Evolutionary conservation across 192 early-diverging fungal species (phyloP).

Genomic region (Chytriomyces hyalinus): DNA sequence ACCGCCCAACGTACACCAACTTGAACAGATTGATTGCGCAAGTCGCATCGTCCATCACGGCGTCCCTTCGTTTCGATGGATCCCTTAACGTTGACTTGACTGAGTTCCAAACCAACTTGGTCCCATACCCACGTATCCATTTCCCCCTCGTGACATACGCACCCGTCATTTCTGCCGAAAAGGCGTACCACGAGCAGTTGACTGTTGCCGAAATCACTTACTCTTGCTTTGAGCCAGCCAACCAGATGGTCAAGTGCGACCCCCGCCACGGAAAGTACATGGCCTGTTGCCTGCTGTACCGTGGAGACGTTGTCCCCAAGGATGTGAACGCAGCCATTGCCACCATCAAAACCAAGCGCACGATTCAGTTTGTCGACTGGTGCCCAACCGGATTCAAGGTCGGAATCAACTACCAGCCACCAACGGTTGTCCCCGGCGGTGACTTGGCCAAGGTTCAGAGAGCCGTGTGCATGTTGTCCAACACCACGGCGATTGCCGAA

Average conservation of each 20-base stretch:
- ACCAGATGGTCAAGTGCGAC: constrained; percentile 99
- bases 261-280: constrained; percentile 98
- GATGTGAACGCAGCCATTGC: constrained; percentile 91
- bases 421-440: constrained; percentile 87
- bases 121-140: constrained; percentile 96
- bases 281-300: constrained; percentile 97
- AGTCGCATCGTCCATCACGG: constrained; percentile 99
- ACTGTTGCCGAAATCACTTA: constrained; percentile 95
- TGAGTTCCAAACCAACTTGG: constrained; percentile 99
- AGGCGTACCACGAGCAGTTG: constrained; percentile 96
- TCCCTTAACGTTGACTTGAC: constrained; percentile 98
- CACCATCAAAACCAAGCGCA: constrained; percentile 92
- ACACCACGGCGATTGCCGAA: constrained; percentile 95
- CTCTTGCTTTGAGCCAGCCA: constrained; percentile 95
- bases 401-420: constrained; percentile 95
- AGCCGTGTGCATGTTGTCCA: constrained; percentile 95
- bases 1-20: constrained; percentile 96
- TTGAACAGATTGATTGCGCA: constrained; percentile 98
- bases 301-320: constrained; percentile 97
- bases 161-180: constrained; percentile 89
- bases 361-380: constrained; percentile 99
- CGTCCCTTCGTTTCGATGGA: constrained; percentile 97
- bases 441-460: constrained; percentile 96
- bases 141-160: constrained; percentile 99
- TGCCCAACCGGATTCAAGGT: constrained; percentile 99